A percentile compares a stretch with the other conserved stretches of the same genome.
phyloP scores from a whole-genome alignment of 2,329 filamentous ascomycete genomes.

The Mycogone perniciosa region DNA sequence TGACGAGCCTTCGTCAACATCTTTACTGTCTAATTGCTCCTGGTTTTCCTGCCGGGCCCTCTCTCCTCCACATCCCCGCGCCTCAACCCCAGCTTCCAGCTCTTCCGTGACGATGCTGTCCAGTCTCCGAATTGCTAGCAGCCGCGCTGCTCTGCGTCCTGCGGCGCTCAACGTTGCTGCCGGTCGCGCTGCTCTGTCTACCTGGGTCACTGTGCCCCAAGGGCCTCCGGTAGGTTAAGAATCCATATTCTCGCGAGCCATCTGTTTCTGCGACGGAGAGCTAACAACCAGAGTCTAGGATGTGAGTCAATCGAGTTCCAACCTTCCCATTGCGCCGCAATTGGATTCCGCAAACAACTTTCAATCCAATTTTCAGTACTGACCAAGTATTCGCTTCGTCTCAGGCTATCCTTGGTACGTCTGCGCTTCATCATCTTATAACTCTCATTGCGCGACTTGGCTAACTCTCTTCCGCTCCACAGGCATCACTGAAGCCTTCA shows the following conservation, averaged over 20 bases:
- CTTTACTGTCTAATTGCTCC: slow-evolving; percentile 9
- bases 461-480: slow-evolving; percentile 19
- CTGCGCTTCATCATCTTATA: slow-evolving; percentile 8
- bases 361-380: background rate
- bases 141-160: slow-evolving; percentile 40
- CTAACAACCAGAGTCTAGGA: slow-evolving; percentile 25
- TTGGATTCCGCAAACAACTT: background rate
- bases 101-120: slow-evolving; percentile 42
- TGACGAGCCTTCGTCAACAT: background rate
- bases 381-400: background rate
- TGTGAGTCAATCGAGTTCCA: slow-evolving; percentile 26
- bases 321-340: background rate
- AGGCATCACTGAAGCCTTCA: slow-evolving; percentile 98
- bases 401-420: slow-evolving; percentile 70
- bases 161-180: slow-evolving; percentile 35
- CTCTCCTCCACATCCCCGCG: background rate
- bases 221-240: slow-evolving; percentile 75
- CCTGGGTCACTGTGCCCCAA: slow-evolving; percentile 86
- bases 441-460: background rate
- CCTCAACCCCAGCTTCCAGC: slow-evolving; percentile 4
- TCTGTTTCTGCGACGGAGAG: background rate
- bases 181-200: slow-evolving; percentile 57
- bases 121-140: slow-evolving; percentile 46
- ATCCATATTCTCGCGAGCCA: background rate
- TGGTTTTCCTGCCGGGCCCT: background rate